These are phyloP conservation scores for Solanum ossicruentum DNA, from an alignment of 257 asterid genomes.

Conservation along the genomic window DNA sequence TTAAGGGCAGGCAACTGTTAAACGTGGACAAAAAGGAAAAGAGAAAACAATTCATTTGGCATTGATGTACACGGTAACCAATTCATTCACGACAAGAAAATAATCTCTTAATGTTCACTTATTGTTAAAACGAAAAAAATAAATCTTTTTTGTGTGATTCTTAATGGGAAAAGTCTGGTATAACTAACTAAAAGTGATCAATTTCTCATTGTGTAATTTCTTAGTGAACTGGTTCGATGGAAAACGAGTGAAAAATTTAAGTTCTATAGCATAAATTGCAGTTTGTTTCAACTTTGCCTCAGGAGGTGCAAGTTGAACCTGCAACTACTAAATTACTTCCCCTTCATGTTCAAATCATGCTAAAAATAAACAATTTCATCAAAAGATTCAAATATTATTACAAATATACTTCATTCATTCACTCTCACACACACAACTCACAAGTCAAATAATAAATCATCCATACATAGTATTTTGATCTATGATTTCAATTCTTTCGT, in stretches of 20 bases:
- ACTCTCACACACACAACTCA: background rate
- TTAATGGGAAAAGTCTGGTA: too few relatives aligned
- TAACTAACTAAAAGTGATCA: too few relatives aligned
- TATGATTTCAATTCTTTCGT: too few relatives aligned
- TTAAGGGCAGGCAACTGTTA: background rate
- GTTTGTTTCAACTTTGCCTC: background rate
- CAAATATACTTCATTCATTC: background rate
- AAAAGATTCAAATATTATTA: background rate
- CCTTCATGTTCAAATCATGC: background rate
- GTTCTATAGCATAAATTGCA: too few relatives aligned
- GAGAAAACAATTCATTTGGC: background rate
- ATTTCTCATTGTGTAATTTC: too few relatives aligned
- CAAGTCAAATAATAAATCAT: background rate
- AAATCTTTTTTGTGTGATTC: background rate
- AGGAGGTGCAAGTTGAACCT: background rate
- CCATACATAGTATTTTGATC: too few relatives aligned
- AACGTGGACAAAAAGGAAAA: background rate
- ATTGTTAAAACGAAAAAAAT: background rate
- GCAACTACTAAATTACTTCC: background rate
- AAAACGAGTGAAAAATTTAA: too few relatives aligned
- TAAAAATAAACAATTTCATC: background rate
- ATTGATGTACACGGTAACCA: background rate
- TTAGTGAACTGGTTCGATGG: too few relatives aligned
- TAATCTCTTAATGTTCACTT: background rate
- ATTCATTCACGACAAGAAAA: background rate